Base-by-base conservation (phyloP, 371 early-diverging fungal genomes). In the Dinochytrium kinnereticum region DNA sequence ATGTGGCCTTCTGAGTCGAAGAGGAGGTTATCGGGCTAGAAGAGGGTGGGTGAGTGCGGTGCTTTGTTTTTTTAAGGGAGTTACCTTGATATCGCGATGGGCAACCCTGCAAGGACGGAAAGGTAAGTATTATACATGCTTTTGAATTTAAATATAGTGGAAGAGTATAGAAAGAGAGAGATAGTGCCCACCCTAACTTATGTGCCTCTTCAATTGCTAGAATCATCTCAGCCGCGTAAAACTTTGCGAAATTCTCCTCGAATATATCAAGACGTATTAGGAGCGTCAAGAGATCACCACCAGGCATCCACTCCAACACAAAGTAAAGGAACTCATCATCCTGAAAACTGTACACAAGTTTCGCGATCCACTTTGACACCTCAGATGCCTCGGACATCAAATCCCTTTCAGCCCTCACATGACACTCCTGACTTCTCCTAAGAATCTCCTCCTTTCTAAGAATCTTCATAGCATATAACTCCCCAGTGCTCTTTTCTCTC, bases 1-100 rank as follows among this genome's bases (percentile, higher is more conserved):
- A 99, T 94, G 82, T 99, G 96, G 2, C 99, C 99, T 69, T 88
- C 86, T n/a, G 85, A 82, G 76, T 93, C 95, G 65, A 99, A 81
- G 57, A 98, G 80, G 71, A 98, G 80, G 82, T 98, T 98, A 67
- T 61, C 31, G 55, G 61, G 64, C 40, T 61, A 26, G 30, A 7
- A 26, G 24, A 17, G 61, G 30, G 30, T 61, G 7, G 24, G 61
- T 81, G 13, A 57, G 21, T 13, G 19, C 66, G 3, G 73, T 73
- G 34, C 39, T 2, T 51, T 72, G 28, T 30, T 69, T 26, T 21
- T n/a, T n/a, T n/a, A n/a, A n/a, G n/a, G n/a, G 28, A 26, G 34
- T 51, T 36, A 69, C 78, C 71, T 84, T 84, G 64, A 84, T 77
- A 53, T 84, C 84, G 1, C 84, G 75, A 49, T 84, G 84, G 31